These are phyloP conservation scores for Zygotorulaspora chibaensis DNA, from an alignment of 805 yeast genomes.

Conservation along the genomic window DNA sequence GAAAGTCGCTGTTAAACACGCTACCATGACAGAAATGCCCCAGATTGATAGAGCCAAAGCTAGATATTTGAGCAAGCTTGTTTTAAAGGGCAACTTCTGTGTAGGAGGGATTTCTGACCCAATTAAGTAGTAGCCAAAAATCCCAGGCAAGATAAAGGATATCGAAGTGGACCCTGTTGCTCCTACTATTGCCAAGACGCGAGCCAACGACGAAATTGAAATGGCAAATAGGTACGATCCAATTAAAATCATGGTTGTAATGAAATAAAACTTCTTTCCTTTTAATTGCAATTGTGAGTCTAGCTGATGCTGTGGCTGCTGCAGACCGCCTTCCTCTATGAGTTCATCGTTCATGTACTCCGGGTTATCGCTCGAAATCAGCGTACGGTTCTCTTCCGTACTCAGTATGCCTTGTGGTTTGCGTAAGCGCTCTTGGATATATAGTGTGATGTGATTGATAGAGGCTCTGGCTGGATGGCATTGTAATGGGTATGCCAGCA, in stretches of 20 bases:
- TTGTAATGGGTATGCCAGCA: conserved; percentile 84
- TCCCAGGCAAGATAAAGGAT: conserved; percentile 70
- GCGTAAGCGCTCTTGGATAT: conserved; percentile 29
- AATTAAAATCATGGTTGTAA: conserved; percentile 46
- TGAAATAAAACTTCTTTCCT: conserved; percentile 41
- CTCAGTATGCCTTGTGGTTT: not conserved
- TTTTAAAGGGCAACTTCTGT: conserved; percentile 26
- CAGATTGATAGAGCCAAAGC: conserved; percentile 42
- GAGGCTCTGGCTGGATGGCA: conserved; percentile 88
- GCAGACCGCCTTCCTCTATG: conserved; percentile 31
- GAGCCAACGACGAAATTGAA: conserved; percentile 57
- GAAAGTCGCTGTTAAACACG: conserved; percentile 42
- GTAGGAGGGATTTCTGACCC: conserved; percentile 20
- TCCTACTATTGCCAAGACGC: conserved; percentile 67
- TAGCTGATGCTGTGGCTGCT: conserved; percentile 14
- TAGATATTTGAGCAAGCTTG: conserved; percentile 33
- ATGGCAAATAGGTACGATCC: conserved; percentile 55
- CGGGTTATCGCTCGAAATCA: conserved; percentile 4
- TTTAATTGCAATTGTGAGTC: conserved; percentile 18
- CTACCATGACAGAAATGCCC: conserved; percentile 49
- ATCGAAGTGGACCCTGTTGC: conserved; percentile 78
- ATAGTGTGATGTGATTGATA: conserved; percentile 63
- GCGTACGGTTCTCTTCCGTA: conserved; percentile 6
- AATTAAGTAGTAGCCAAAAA: conserved; percentile 51
- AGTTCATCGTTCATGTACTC: conserved; percentile 24